Conservation (phyloP, 1,284 basidiomycete species). For the Coriolopsis trogii region DNA sequence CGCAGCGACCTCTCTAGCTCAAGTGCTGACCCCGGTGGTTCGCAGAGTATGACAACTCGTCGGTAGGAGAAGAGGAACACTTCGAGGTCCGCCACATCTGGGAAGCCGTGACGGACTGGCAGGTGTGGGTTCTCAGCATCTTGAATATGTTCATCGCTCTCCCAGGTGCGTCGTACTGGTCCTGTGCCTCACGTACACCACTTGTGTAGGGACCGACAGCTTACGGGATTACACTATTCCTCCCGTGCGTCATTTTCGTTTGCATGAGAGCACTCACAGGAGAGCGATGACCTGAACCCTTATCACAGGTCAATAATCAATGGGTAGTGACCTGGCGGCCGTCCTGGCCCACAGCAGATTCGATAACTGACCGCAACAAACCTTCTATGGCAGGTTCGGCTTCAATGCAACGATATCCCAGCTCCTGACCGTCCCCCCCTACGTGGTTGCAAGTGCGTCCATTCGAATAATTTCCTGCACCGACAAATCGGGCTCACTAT, state of each 20-base stretch:
- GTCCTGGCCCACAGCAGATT: neutral
- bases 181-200: neutral
- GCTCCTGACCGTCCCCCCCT: constrained; percentile 71
- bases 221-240: constrained; percentile 25
- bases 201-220: neutral
- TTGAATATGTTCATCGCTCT: constrained; percentile 62
- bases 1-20: neutral
- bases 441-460: constrained; percentile 58
- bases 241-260: constrained; percentile 20
- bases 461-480: neutral
- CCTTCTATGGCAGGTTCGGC: constrained; percentile 49
- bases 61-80: constrained; percentile 66
- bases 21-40: too few relatives aligned
- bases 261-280: too few relatives aligned
- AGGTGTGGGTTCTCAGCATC: constrained; percentile 62
- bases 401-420: constrained; percentile 59
- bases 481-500: too few relatives aligned
- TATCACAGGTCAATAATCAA: constrained; percentile 60
- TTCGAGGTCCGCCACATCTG: constrained; percentile 56
- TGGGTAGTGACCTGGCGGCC: constrained; percentile 32
- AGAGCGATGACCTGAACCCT: neutral
- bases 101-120: constrained; percentile 65
- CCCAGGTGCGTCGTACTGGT: constrained; percentile 49
- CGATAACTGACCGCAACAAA: neutral
- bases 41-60: constrained; percentile 66